Percentiles rank a stretch among this genome's conserved stretches.
These are phyloP conservation scores for Salix suchowensis DNA, from an alignment of 345 rosid genomes.

Conservation along the genomic window DNA sequence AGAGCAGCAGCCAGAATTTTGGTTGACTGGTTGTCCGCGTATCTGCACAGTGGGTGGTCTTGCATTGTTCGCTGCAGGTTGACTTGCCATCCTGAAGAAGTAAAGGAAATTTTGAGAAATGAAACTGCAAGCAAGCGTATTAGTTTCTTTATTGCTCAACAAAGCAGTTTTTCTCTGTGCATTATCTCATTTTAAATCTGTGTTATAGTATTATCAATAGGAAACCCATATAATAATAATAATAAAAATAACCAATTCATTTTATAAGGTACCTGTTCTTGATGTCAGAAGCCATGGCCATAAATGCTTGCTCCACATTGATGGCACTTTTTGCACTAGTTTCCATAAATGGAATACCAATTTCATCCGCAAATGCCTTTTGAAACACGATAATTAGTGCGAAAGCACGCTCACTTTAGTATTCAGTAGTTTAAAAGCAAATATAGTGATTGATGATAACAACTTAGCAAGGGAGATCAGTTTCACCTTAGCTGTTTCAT, in stretches of 20 bases:
- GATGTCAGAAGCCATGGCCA: slow-evolving; percentile 78
- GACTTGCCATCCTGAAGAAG: slow-evolving; percentile 84
- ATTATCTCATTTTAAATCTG: neutral
- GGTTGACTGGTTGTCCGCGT: slow-evolving; percentile 90
- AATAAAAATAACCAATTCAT: neutral
- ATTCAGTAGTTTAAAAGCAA: neutral
- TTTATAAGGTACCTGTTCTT: slow-evolving; percentile 45
- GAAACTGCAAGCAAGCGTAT: neutral
- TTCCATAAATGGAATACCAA: slow-evolving; percentile 77
- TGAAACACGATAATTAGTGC: neutral
- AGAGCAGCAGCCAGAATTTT: slow-evolving; percentile 92
- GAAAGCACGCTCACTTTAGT: neutral
- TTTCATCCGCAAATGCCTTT: slow-evolving; percentile 73
- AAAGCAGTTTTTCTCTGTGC: neutral
- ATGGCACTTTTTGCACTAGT: slow-evolving; percentile 73
- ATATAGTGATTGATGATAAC: neutral
- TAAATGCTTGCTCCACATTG: slow-evolving; percentile 71
- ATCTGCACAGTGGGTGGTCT: slow-evolving; percentile 92
- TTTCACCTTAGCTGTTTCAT: slow-evolving; percentile 71
- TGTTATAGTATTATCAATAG: neutral
- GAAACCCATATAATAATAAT: neutral
- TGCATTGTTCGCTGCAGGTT: slow-evolving; percentile 62
- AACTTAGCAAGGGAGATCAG: neutral
- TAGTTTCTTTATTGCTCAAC: neutral
- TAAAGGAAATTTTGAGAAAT: neutral